Conservation (phyloP, 1,139 yeast species). For the Entelexis sorbosivorans region DNA sequence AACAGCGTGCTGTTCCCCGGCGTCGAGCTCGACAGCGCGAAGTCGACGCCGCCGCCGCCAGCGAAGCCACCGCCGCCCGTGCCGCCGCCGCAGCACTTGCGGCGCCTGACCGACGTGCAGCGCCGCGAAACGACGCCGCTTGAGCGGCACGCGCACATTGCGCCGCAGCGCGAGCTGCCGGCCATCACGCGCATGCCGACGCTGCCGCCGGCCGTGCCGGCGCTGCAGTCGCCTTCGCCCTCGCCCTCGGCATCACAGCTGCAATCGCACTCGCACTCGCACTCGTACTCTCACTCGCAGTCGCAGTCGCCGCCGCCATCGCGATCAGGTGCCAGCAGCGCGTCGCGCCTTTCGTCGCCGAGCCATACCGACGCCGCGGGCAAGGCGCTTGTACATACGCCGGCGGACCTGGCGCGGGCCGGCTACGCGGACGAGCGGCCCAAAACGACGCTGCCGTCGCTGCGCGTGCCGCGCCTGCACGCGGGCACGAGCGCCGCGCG, state of each 20-base stretch:
- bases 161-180: background rate
- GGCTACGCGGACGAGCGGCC: conserved; percentile 17
- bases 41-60: conserved; percentile 1
- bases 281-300: background rate
- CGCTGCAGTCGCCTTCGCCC: conserved; percentile 1
- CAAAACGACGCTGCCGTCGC: conserved; percentile 7
- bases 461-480: conserved; percentile 12
- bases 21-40: background rate
- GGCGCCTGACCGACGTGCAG: background rate
- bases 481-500: background rate
- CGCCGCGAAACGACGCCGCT: background rate
- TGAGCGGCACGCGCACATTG: background rate
- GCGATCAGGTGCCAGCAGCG: background rate
- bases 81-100: conserved; percentile 2
- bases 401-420: background rate
- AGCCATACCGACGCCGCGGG: too few species aligned
- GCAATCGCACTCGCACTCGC: too few species aligned
- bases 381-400: background rate
- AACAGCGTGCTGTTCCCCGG: background rate
- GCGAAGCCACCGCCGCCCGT: conserved; percentile 9
- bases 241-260: too few species aligned
- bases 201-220: background rate
- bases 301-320: background rate
- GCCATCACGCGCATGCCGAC: background rate
- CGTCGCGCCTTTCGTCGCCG: background rate